Base-by-base conservation (phyloP, 495 filamentous ascomycete species). In the Neurospora sp. region DNA sequence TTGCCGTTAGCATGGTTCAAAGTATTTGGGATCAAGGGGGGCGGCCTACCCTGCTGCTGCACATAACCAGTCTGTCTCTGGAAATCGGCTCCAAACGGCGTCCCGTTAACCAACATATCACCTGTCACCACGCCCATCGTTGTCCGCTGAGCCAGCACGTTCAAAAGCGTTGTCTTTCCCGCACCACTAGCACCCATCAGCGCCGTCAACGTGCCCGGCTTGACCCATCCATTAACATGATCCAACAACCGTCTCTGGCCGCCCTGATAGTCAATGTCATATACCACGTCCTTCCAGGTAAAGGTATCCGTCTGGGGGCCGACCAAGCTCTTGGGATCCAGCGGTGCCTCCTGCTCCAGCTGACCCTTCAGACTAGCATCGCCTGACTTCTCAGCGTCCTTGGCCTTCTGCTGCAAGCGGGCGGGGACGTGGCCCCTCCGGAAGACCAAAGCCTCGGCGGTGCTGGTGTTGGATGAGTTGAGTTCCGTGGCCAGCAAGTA, bases 11-110 rank as follows among this genome's bases (percentile, higher is more conserved):
- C 10, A 8, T 22, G 14, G 6, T 41, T 27, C 37, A 68, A 38
- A 40, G 6, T 8, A 35, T 14, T 35, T 35, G 31, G 31, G 31
- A 35, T 35, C 31, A 35, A 35, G 31, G 31, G 31, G 31, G 31
- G 31, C 31, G 31, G 31, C 31, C 31, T 35, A 35, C 93, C 94
- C 78, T 96, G 92, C 77, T 97, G 94, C 78, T 97, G 92, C 18
- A 93, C 94, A 77, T 97, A 97, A 18, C 93, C 94, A 2, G 91
- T 94, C 79, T 93, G 91, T 2, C 93, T 88, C 75, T 93, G 92
- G 81, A 96, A 96, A 3, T 89, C 90, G 8, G 86, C 83, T 70
- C 91, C 91, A 9, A 89, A 87, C 37, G 84, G 87, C 14, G 83
- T 83, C 0, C 91, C 92, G 73, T 94, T 89, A 5, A 97, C 89